Conservation (phyloP, 768 basidiomycete genomes). For the Rhizopogon vesiculosus region DNA sequence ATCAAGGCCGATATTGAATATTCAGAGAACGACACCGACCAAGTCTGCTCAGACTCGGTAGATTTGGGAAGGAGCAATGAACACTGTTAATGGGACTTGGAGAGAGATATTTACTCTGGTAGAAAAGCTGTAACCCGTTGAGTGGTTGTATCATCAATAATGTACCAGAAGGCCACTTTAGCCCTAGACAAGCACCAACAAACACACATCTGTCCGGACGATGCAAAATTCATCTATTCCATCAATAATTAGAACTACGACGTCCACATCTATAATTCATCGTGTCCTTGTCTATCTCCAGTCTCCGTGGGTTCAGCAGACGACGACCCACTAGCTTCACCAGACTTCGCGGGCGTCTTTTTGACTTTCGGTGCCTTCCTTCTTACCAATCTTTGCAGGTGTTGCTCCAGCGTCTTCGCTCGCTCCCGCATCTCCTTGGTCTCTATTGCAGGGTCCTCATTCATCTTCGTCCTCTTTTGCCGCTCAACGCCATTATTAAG, state of each 20-base stretch:
- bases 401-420: conserved; percentile 75
- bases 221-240: conserved; percentile 12
- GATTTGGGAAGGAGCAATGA: background rate
- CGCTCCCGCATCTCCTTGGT: conserved; percentile 82
- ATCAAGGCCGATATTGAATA: conserved; percentile 5
- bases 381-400: conserved; percentile 62
- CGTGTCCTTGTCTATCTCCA: conserved; percentile 19
- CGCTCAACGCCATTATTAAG: conserved; percentile 74
- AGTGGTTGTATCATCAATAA: background rate
- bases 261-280: conserved; percentile 21
- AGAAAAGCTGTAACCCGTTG: background rate
- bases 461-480: conserved; percentile 68
- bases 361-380: conserved; percentile 63
- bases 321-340: conserved; percentile 9
- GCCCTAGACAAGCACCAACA: conserved; percentile 17
- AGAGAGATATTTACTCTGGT: background rate
- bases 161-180: background rate
- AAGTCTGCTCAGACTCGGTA: background rate
- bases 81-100: background rate
- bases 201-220: conserved; percentile 9
- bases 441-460: conserved; percentile 84
- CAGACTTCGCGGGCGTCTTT: conserved; percentile 38
- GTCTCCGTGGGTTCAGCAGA: conserved; percentile 14
- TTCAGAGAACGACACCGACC: background rate
- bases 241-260: background rate